Base-by-base conservation (phyloP, 1,284 basidiomycete genomes). In the Sphaerobolus stellatus region DNA sequence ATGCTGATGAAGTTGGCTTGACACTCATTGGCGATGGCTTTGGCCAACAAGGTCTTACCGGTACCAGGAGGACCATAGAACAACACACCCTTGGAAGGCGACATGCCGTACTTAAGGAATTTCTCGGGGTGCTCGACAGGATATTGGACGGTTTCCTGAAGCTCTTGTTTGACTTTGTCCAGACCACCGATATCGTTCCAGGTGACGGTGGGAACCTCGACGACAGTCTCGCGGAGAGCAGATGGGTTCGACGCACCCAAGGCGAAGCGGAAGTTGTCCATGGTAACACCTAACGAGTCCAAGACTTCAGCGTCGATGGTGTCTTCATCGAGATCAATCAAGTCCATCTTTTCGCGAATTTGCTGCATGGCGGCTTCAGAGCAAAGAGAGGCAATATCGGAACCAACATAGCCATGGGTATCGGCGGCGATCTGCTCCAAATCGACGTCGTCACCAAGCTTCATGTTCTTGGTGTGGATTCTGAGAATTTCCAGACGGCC, bases 381-480 rank as follows among this genome's bases (percentile, higher is more conserved):
- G 72, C 94, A 98, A 28, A 99, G 83, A 7, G 96, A 91, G 11
- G 96, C 97, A 58, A 99, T 73, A 79, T 99, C 97, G 41, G 97
- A 97, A 71, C 96, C 96, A 65, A 99, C 96, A 69, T 99, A 99
- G 71, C 96, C 96, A 72, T 99, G 96, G 3, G 96, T 99, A 72
- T 99, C 97, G 48, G 95, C 94, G 50, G 96, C 96, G 65, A 99
- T 98, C 86, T 96, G 93, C 72, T 99, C 96, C 54, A 99, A 83
- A 66, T 99, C 97, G 47, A 99, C 96, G 65, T 99, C 97, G 56
- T 98, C 95, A n/a, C 74, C 84, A 43, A 99, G 81, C 76, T 98
- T 99, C 96, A 99, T 99, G 80, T 99, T 99, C 87, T 98, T 99
- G 56, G 97, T 99, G 80, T 98, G 96, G 62, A 99, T 99, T 59